Conservation (phyloP, 306 rosid genomes). For the Casuarina equisetifolia region DNA sequence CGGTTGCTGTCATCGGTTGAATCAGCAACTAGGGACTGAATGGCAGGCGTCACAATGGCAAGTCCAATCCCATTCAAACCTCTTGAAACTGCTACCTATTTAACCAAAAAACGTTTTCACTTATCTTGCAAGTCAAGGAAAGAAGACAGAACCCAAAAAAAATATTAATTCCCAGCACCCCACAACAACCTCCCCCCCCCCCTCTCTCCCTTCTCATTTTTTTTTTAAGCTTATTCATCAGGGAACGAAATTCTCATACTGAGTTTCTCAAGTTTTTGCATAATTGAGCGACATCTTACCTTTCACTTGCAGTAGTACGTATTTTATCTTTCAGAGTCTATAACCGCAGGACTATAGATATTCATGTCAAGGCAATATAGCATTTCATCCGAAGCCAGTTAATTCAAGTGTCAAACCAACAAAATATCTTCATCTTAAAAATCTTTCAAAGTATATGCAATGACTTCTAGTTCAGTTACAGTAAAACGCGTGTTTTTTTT, state of each 20-base stretch:
- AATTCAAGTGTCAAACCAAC: not conserved
- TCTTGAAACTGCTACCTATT: conserved; percentile 83
- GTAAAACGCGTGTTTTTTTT: not conserved
- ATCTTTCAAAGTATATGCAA: not conserved
- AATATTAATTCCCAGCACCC: no score
- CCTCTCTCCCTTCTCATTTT: not conserved
- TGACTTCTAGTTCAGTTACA: not conserved
- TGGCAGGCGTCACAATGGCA: conserved; percentile 79
- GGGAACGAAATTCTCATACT: not conserved
- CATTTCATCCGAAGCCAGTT: not conserved
- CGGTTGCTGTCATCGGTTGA: conserved; percentile 74
- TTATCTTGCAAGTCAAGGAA: conserved; percentile 7
- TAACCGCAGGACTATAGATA: not conserved
- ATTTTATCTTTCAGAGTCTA: not conserved
- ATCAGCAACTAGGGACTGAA: conserved; percentile 79
- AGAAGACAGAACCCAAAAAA: not conserved
- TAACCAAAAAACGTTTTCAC: conserved; percentile 7
- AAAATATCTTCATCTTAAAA: not conserved
- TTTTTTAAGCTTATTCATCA: not conserved
- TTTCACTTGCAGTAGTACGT: not conserved
- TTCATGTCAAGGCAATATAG: not conserved
- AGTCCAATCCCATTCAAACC: conserved; percentile 91
- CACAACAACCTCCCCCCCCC: not conserved
- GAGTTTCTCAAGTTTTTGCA: not conserved
- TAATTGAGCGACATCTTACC: not conserved